Evolutionary conservation across 1,139 yeast species (phyloP).

Genomic region (Candida labiduridarum): DNA sequence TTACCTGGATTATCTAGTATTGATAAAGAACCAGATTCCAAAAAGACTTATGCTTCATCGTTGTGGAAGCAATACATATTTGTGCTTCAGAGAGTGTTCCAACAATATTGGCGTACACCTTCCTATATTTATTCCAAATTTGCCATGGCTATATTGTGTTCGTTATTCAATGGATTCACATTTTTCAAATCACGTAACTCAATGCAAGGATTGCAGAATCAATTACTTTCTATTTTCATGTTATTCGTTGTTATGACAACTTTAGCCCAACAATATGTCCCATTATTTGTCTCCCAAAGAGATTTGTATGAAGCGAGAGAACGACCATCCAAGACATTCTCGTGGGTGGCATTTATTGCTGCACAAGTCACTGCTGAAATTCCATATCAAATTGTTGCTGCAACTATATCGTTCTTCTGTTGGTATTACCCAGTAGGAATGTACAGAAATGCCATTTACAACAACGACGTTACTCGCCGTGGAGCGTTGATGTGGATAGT

Average conservation of each 20-base stretch:
- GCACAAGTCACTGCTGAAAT: constrained; percentile 73
- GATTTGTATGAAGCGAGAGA: constrained; percentile 41
- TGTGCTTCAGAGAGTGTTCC: constrained; percentile 28
- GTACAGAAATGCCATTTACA: constrained; percentile 52
- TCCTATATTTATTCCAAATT: constrained; percentile 43
- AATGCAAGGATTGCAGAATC: constrained; percentile 48
- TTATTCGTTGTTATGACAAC: constrained; percentile 48
- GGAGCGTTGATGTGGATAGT: constrained; percentile 50
- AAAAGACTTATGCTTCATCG: constrained; percentile 25
- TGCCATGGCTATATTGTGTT: constrained; percentile 37
- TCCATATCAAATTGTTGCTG: constrained; percentile 71
- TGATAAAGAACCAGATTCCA: constrained; percentile 19
- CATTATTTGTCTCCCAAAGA: constrained; percentile 35
- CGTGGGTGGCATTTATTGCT: constrained; percentile 40
- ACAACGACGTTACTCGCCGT: constrained; percentile 26
- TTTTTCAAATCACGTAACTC: constrained; percentile 36
- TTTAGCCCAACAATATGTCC: constrained; percentile 54
- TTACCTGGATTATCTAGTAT: background rate
- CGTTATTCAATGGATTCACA: constrained; percentile 50
- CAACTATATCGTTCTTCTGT: constrained; percentile 67
- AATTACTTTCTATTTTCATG: constrained; percentile 60
- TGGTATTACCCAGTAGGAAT: constrained; percentile 80
- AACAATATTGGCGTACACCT: constrained; percentile 49
- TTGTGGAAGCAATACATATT: constrained; percentile 23
- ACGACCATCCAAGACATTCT: constrained; percentile 33